Evolutionary conservation across 306 rosid species (phyloP), one percentile per base, ranked within the genome.

Genomic region (Prinsepia uniflora): DNA sequence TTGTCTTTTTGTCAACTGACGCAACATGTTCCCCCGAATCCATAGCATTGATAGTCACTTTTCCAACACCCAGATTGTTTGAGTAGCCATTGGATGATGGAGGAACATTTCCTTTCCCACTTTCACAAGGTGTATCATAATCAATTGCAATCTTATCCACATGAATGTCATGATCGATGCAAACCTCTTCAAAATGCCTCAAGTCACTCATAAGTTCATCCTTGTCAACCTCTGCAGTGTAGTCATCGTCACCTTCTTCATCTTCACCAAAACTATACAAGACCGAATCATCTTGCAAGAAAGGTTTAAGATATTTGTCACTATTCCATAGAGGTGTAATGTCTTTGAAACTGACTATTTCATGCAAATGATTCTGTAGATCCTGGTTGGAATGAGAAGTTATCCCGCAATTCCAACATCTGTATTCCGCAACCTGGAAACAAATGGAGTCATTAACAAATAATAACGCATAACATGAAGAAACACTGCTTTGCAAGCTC

Each of bases 341-440:
- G 61, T 67, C 86, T 64, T 73, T 73, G 30, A 85, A 72, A 70
- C 76, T 65, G 10, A 41, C 20, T 19, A 78, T 69, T 74, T 86
- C 82, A 67, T 94, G 99, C 72, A 86, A 80, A 86, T 94, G 97
- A 76, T 82, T 79, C 79, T 49, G 91, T 41, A 89, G 79, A 52
- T 84, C 89, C 61, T 75, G 76, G 60, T 75, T 81, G 75, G 92
- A 86, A 42, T 70, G 75, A 41, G 79, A 86, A n/a, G 67, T 68
- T 53, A 82, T 70, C 61, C 92, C 92, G 43, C 96, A 94, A 71
- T 79, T 86, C 99, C 99, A 94, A 81, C 97, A 91, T 73, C 63
- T 87, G 68, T 67, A 82, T 66, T 90, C 81, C 7, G 87, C 86
- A 47, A 91, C 99, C 97, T 94, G 78, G 66, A 65, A 47, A 9